Evolutionary conservation across 176 grass and related monocot species (phyloP).

Genomic region (Ampelocalamus luodianensis): DNA sequence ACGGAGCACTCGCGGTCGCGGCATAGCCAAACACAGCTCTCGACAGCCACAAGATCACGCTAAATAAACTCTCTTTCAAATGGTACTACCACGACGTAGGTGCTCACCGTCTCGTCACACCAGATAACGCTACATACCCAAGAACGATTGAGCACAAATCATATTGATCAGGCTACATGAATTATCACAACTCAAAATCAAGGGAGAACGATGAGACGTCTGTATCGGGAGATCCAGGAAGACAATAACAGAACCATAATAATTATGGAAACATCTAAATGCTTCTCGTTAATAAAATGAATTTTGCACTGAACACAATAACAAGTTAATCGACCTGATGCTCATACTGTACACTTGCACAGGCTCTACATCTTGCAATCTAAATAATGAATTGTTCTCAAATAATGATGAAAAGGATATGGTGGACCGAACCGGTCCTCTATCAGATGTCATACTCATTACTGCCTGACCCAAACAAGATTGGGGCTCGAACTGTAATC

Average conservation of each 20-base stretch:
- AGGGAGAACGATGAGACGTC: background rate
- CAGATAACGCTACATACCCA: background rate
- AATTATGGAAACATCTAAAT: slow-evolving; percentile 6
- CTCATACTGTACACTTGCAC: slow-evolving; percentile 62
- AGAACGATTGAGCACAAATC: no score
- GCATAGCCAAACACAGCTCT: background rate
- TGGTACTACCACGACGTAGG: background rate
- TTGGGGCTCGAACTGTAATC: background rate
- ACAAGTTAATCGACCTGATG: slow-evolving; percentile 43
- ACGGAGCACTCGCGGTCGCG: background rate
- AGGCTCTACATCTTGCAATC: slow-evolving; percentile 48
- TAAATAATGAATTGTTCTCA: slow-evolving; percentile 19
- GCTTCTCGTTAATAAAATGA: slow-evolving; percentile 36
- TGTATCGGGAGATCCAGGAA: background rate
- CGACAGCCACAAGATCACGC: background rate
- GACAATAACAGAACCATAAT: background rate
- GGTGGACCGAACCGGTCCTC: background rate
- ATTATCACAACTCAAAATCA: background rate
- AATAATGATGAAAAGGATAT: background rate
- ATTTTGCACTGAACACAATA: slow-evolving; percentile 21
- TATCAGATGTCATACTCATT: background rate
- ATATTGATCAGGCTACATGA: background rate
- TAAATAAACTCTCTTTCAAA: background rate
- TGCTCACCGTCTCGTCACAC: background rate
- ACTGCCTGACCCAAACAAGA: background rate